phyloP scores from a whole-genome alignment of 495 filamentous ascomycete genomes.

The Hypoxylon intermedium region DNA sequence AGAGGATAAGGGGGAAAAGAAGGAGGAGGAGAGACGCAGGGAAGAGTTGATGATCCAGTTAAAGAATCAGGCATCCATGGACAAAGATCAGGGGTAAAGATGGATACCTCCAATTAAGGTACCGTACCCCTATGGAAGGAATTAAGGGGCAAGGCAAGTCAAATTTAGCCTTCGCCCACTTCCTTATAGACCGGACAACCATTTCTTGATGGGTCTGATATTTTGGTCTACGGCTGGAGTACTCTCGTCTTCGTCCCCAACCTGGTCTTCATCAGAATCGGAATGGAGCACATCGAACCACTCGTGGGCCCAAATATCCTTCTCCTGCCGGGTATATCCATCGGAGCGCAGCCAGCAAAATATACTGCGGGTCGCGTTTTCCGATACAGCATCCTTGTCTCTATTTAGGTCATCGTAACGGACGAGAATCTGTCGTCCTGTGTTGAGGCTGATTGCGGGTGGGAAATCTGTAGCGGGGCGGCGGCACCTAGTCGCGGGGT shows the following conservation, averaged over 20 bases:
- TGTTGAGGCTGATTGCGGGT: not conserved
- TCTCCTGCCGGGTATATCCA: constrained; percentile 1
- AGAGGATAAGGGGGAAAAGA: too few relatives aligned
- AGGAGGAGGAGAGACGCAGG: too few relatives aligned
- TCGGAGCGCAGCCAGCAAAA: constrained; percentile 14
- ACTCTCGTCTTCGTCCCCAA: not conserved
- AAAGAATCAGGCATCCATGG: not conserved
- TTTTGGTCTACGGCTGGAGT: not conserved
- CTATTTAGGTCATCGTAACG: constrained; percentile 9
- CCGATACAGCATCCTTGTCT: constrained; percentile 21
- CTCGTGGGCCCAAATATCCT: not conserved
- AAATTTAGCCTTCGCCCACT: not conserved
- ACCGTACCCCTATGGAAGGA: not conserved
- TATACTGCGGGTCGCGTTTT: constrained; percentile 22
- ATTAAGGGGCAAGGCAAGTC: not conserved
- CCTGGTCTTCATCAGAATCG: not conserved
- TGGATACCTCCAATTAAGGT: not conserved
- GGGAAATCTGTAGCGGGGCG: not conserved
- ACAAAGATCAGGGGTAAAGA: not conserved
- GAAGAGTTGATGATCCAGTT: not conserved
- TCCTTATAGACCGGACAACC: not conserved
- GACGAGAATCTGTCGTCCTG: not conserved
- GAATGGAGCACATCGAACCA: not conserved
- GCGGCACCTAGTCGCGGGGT: not conserved
- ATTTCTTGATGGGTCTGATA: not conserved